phyloP scores from a whole-genome alignment of 352 stramenopile species.

The Globisporangium yorkense region DNA sequence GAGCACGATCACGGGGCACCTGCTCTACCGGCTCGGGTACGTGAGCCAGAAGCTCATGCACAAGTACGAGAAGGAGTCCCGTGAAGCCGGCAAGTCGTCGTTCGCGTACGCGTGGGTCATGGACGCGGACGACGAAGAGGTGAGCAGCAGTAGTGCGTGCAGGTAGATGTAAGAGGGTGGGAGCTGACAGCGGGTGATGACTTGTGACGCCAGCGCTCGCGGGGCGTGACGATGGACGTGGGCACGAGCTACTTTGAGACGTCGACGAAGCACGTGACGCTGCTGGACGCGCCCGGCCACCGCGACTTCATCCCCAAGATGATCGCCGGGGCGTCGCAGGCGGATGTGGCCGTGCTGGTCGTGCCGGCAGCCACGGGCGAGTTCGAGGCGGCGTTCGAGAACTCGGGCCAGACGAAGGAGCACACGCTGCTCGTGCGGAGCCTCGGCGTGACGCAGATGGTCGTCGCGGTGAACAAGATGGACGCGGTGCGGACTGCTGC shows the following conservation, averaged over 20 bases:
- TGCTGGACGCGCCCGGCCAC: slow-evolving; percentile 96
- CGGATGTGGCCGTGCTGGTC: slow-evolving; percentile 92
- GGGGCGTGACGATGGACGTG: slow-evolving; percentile 98
- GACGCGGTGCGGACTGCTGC: slow-evolving; percentile 62
- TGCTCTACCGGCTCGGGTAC: slow-evolving; percentile 90
- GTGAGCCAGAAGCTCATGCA: slow-evolving; percentile 85
- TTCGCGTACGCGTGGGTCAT: slow-evolving; percentile 96
- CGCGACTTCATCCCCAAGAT: slow-evolving; percentile 97
- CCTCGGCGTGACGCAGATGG: slow-evolving; percentile 91
- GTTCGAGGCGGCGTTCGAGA: slow-evolving; percentile 94
- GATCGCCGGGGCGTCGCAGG: slow-evolving; percentile 93
- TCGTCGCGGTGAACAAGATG: slow-evolving; percentile 98
- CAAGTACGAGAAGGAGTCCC: slow-evolving; percentile 90
- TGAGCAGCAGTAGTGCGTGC: slow-evolving; percentile 5
- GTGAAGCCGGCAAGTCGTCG: slow-evolving; percentile 90
- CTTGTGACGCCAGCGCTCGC: slow-evolving; percentile 71
- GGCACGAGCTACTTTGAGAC: slow-evolving; percentile 92
- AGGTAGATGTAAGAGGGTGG: neutral
- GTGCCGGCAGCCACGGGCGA: slow-evolving; percentile 92
- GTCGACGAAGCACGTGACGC: slow-evolving; percentile 86
- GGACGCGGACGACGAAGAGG: slow-evolving; percentile 83
- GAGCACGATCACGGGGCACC: slow-evolving; percentile 95
- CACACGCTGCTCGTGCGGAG: slow-evolving; percentile 93
- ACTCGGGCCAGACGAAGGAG: slow-evolving; percentile 97
- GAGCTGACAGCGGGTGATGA: slow-evolving; percentile 13